Evolutionary conservation across 1,284 basidiomycete species (phyloP).

Genomic region (Anthracocystis setariae): DNA sequence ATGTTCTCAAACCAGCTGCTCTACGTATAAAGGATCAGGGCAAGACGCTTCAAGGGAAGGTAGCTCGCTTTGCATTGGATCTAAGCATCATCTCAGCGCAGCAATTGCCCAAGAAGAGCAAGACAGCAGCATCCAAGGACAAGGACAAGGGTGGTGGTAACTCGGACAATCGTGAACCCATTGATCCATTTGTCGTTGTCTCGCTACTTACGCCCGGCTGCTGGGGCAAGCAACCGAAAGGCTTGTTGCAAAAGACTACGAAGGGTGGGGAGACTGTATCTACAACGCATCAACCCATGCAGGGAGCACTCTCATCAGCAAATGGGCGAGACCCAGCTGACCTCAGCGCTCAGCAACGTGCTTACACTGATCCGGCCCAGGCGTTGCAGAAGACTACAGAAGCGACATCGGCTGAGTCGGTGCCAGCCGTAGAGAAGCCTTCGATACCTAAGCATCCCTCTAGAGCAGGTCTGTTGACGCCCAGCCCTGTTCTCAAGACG

Average conservation of each 20-base stretch:
- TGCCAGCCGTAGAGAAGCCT: neutral
- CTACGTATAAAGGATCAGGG: slow-evolving; percentile 73
- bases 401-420: neutral
- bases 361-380: too few species aligned
- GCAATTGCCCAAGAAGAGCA: slow-evolving; percentile 76
- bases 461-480: slow-evolving; percentile 1
- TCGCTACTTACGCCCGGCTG: slow-evolving; percentile 46
- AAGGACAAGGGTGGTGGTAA: slow-evolving; percentile 26
- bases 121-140: slow-evolving; percentile 41
- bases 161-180: slow-evolving; percentile 41
- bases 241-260: slow-evolving; percentile 24
- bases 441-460: neutral
- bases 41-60: slow-evolving; percentile 41
- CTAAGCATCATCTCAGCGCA: slow-evolving; percentile 84
- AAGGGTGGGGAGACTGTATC: neutral
- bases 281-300: neutral
- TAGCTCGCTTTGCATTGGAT: slow-evolving; percentile 47
- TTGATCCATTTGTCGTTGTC: slow-evolving; percentile 58
- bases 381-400: too few species aligned
- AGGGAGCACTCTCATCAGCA: neutral
- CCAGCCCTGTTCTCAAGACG: slow-evolving; percentile 34
- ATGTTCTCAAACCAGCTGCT: slow-evolving; percentile 86
- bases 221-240: slow-evolving; percentile 54
- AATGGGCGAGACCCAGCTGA: too few species aligned
- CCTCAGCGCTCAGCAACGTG: too few species aligned